Percentiles rank a stretch among this genome's conserved stretches.
Conservation (phyloP, 306 rosid genomes). For the Boehmeria nivea region DNA sequence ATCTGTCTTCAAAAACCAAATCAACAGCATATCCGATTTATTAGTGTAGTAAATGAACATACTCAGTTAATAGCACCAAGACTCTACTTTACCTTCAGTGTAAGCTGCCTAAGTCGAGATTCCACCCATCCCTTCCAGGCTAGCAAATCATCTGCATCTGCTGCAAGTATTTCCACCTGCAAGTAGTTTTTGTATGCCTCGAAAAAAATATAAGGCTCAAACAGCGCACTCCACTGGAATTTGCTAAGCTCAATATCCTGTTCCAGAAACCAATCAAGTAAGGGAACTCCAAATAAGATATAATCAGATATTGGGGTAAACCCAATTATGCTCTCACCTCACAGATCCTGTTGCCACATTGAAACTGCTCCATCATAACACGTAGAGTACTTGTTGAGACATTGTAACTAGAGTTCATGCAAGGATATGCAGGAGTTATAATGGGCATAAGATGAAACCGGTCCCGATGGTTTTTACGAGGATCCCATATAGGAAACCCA, state of each 20-base stretch:
- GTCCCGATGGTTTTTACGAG: conserved; percentile 83
- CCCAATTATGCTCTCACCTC: conserved; percentile 45
- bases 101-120: conserved; percentile 85
- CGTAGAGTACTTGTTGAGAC: conserved; percentile 96
- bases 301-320: neutral
- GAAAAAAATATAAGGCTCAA: conserved; percentile 73
- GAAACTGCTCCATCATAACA: conserved; percentile 91
- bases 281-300: conserved; percentile 4
- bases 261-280: conserved; percentile 21
- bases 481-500: conserved; percentile 90
- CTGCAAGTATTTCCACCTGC: conserved; percentile 84
- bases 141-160: conserved; percentile 71
- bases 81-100: conserved; percentile 56
- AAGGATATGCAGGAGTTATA: conserved; percentile 97
- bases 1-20: conserved; percentile 2
- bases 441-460: conserved; percentile 90
- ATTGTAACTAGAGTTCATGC: conserved; percentile 99
- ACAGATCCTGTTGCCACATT: conserved; percentile 66
- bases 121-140: conserved; percentile 98
- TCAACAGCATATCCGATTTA: neutral
- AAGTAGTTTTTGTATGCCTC: conserved; percentile 92
- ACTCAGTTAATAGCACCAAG: neutral
- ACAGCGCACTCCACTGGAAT: conserved; percentile 81
- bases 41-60: neutral
- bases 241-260: conserved; percentile 90